Evolutionary conservation across 2,329 filamentous ascomycete species (phyloP), one percentile per base, ranked within the genome.

Genomic region (Rachicladosporium sp.): DNA sequence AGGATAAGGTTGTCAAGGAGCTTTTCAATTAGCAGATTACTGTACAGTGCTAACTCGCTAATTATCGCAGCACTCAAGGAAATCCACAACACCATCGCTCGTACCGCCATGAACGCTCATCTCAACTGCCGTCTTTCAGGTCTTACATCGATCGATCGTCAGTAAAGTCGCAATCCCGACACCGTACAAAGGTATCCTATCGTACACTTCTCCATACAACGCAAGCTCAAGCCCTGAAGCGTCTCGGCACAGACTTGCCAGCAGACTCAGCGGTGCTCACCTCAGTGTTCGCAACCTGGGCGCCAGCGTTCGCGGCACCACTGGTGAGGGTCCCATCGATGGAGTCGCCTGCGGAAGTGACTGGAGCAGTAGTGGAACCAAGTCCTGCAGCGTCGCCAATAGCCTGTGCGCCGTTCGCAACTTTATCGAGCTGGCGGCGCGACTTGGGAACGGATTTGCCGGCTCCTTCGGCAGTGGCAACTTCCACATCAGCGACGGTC

Each of bases 361-460:
- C 19, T 2, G 36, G 10, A 7, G 37, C 21, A 6, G 45, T 49
- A 12, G 30, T 19, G 12, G 31, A 33, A 7, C 46, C 44, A 10
- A 42, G 31, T 0, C 43, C 40, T 2, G 39, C 42, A 4, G 50
- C 47, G 7, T 36, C 33, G 12, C 41, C 32, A 10, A 52, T 36
- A 8, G 42, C 31, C 19, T 44, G 41, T 2, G 33, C 13, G 6
- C 49, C 49, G 23, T 49, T 48, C 36, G 46, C 38, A 30, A 54
- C 57, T 50, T 52, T 50, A 36, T 51, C 46, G 3, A 43, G 36
- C 31, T 50, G 48, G n/a, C 48, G 46, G 13, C 41, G 41, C 29
- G 41, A 29, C 37, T 38, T 42, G 12, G 45, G 41, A 9, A 46
- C 33, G 4, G 37, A 27, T 6, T 36, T 36, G 11, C 45, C 45